Conservation (phyloP, 352 stramenopile genomes). For the Elongisporangium prolatum region DNA sequence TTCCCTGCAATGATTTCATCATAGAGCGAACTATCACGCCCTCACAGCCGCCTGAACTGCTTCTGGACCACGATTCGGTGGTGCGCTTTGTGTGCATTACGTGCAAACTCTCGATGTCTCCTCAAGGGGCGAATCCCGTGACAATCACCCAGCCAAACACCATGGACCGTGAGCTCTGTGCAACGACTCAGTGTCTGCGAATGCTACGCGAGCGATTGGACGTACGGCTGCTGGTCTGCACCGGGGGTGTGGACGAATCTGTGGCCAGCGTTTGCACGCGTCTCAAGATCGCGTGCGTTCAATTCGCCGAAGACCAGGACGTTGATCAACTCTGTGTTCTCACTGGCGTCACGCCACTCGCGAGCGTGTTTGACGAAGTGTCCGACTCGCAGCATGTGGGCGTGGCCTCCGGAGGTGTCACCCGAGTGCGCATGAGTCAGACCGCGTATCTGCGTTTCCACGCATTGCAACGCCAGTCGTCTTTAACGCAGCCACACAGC, state of each 20-base stretch:
- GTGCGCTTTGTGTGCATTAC: constrained; percentile 44
- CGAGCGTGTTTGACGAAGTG: constrained; percentile 53
- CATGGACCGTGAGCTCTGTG: background rate
- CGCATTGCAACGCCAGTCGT: background rate
- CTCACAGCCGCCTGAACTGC: constrained; percentile 29
- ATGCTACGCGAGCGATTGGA: constrained; percentile 11
- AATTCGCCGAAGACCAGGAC: constrained; percentile 51
- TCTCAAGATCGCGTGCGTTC: constrained; percentile 50
- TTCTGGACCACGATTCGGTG: constrained; percentile 1
- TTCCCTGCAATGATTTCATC: constrained; percentile 41
- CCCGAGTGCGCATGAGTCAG: constrained; percentile 32
- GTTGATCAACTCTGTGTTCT: constrained; percentile 31
- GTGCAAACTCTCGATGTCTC: constrained; percentile 21
- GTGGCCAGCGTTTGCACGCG: constrained; percentile 38
- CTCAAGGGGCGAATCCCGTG: constrained; percentile 31
- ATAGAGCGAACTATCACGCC: constrained; percentile 44
- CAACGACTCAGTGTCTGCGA: constrained; percentile 3
- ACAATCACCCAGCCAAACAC: constrained; percentile 11
- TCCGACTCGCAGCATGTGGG: constrained; percentile 24
- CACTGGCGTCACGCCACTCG: constrained; percentile 33
- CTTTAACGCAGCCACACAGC: constrained; percentile 9
- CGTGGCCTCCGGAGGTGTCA: constrained; percentile 20
- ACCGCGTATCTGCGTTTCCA: constrained; percentile 32
- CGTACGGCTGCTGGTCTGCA: constrained; percentile 44
- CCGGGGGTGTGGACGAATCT: constrained; percentile 34